Percentiles rank a stretch among this genome's conserved stretches.
phyloP scores from a whole-genome alignment of 768 basidiomycete species.

The Steccherinum ochraceum region DNA sequence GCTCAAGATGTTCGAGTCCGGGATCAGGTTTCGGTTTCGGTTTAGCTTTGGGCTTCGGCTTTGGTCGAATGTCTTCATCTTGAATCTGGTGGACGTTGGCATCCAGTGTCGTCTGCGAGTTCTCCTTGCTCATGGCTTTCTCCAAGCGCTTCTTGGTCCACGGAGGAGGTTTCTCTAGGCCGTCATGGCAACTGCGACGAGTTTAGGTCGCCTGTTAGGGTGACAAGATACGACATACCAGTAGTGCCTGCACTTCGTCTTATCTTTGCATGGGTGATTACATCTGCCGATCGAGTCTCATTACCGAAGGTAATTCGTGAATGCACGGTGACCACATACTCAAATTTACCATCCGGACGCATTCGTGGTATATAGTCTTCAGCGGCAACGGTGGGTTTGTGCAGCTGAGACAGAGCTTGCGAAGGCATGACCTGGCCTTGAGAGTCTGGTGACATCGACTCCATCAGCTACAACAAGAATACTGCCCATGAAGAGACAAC shows the following conservation, averaged over 20 bases:
- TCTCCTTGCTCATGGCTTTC: not conserved
- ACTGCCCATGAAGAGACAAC: too few relatives aligned
- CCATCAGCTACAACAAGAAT: too few relatives aligned
- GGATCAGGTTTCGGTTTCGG: slow-evolving; percentile 16
- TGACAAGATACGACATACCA: slow-evolving; percentile 40
- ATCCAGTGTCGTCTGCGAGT: not conserved
- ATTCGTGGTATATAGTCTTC: too few relatives aligned
- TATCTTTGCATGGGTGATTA: slow-evolving; percentile 78
- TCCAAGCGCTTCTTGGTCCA: slow-evolving; percentile 26
- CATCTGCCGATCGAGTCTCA: slow-evolving; percentile 42
- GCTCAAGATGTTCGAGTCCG: slow-evolving; percentile 35
- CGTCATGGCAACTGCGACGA: slow-evolving; percentile 61
- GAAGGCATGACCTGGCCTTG: too few relatives aligned
- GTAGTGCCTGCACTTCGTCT: slow-evolving; percentile 64
- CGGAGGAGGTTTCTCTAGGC: slow-evolving; percentile 46
- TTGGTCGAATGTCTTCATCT: not conserved
- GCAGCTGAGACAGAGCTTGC: too few relatives aligned
- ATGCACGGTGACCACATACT: slow-evolving; percentile 44
- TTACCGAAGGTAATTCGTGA: not conserved
- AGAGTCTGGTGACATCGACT: too few relatives aligned
- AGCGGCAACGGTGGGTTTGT: too few relatives aligned
- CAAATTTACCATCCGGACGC: slow-evolving; percentile 58
- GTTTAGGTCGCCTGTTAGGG: not conserved
- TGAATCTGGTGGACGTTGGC: not conserved
- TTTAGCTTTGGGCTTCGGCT: slow-evolving; percentile 18